phyloP scores from a whole-genome alignment of 805 yeast genomes.

The Candida nonsorbophila region DNA sequence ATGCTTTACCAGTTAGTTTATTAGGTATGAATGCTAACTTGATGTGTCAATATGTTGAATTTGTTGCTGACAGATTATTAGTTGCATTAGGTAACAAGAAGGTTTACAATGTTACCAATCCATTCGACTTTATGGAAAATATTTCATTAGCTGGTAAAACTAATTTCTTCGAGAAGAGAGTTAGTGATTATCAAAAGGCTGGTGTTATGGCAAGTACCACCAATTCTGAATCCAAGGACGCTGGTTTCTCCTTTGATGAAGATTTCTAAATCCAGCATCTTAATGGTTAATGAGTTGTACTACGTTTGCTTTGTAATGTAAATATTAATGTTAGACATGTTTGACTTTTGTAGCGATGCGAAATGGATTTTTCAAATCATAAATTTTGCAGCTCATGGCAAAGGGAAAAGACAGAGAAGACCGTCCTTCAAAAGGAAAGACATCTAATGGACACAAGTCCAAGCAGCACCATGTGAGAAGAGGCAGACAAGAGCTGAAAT shows the following conservation, averaged over 20 bases:
- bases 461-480: conserved; percentile 45
- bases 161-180: conserved; percentile 98
- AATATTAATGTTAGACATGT: no score
- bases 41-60: conserved; percentile 98
- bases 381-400: conserved; percentile 30
- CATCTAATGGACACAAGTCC: conserved; percentile 54
- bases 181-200: conserved; percentile 97
- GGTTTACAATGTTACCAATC: conserved; percentile 81
- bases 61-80: conserved; percentile 92
- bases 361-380: conserved; percentile 3
- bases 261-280: conserved; percentile 57
- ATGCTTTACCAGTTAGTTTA: conserved; percentile 88
- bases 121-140: conserved; percentile 99
- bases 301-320: background rate
- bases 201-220: conserved; percentile 85
- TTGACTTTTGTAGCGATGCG: conserved; percentile 1
- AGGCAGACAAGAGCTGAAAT: conserved; percentile 35
- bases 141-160: conserved; percentile 98
- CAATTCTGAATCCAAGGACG: conserved; percentile 42
- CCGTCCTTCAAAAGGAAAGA: conserved; percentile 33
- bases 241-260: conserved; percentile 82
- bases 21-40: conserved; percentile 91
- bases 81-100: conserved; percentile 89
- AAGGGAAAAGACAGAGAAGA: conserved; percentile 51
- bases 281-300: background rate